Percentiles rank a stretch among this genome's conserved stretches.
phyloP scores from a whole-genome alignment of 2,329 filamentous ascomycete species.

The Ascosphaera apis region DNA sequence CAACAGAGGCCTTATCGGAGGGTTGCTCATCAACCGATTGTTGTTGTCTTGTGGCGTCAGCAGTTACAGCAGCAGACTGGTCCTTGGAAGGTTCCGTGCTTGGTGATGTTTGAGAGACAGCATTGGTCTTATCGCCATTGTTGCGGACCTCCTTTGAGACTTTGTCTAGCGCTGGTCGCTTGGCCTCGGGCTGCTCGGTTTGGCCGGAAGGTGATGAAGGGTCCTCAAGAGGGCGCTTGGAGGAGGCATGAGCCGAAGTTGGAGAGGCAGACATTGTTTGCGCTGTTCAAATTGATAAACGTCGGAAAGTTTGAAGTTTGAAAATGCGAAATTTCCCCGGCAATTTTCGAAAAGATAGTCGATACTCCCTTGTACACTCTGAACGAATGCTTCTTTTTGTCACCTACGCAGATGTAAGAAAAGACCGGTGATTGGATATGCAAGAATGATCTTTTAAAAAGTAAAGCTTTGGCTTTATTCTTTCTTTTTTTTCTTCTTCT shows the following conservation, averaged over 20 bases:
- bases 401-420: slow-evolving; percentile 13
- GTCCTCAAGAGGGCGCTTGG: slow-evolving; percentile 89
- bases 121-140: slow-evolving; percentile 21
- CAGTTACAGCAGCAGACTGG: slow-evolving; percentile 15
- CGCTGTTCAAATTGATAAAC: slow-evolving; percentile 8
- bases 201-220: slow-evolving; percentile 81
- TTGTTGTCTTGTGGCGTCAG: slow-evolving; percentile 7
- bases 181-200: slow-evolving; percentile 86
- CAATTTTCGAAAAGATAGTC: slow-evolving; percentile 7
- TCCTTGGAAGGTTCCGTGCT: slow-evolving; percentile 22
- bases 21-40: not conserved
- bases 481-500: slow-evolving; percentile 34
- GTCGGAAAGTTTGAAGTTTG: slow-evolving; percentile 9
- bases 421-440: slow-evolving; percentile 17
- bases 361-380: slow-evolving; percentile 12
- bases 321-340: slow-evolving; percentile 12
- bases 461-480: slow-evolving; percentile 20
- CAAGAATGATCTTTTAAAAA: not conserved
- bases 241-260: slow-evolving; percentile 23
- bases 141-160: slow-evolving; percentile 38
- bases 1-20: slow-evolving; percentile 20
- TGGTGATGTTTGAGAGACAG: slow-evolving; percentile 7
- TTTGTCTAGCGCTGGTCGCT: slow-evolving; percentile 90
- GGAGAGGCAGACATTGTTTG: slow-evolving; percentile 49
- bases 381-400: slow-evolving; percentile 6